These are phyloP conservation scores for Camillea tinctor DNA, from an alignment of 2,329 filamentous ascomycete species.

Conservation along the genomic window DNA sequence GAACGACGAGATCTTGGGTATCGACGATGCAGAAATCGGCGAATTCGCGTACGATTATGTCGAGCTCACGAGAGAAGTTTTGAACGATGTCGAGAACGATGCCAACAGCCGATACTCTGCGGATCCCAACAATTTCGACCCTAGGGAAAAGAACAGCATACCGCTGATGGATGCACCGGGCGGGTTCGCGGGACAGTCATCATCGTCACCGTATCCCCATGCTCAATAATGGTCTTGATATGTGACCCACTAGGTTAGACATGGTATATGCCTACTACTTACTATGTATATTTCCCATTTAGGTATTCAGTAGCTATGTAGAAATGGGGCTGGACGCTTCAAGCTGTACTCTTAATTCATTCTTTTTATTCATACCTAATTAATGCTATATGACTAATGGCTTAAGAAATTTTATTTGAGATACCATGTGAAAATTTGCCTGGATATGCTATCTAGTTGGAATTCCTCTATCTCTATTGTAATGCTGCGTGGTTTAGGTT, in stretches of 20 bases:
- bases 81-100: conserved; percentile 47
- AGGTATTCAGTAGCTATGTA: not conserved
- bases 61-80: conserved; percentile 59
- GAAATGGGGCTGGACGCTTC: not conserved
- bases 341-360: not conserved
- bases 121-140: conserved; percentile 39
- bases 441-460: not conserved
- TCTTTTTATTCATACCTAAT: too few relatives aligned
- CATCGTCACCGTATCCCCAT: conserved; percentile 29
- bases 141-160: conserved; percentile 49
- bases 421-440: not conserved
- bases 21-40: conserved; percentile 87
- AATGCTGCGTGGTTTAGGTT: too few relatives aligned
- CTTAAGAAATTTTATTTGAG: not conserved
- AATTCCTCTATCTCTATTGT: too few relatives aligned
- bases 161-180: conserved; percentile 44
- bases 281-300: not conserved
- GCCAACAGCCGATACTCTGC: conserved; percentile 44
- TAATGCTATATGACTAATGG: not conserved
- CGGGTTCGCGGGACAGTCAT: conserved; percentile 39
- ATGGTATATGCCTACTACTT: too few relatives aligned
- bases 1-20: conserved; percentile 79
- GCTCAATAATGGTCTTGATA: conserved; percentile 14
- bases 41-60: conserved; percentile 97
- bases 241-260: not conserved